Conservation (phyloP, 129 eudicot genomes). For the Tagetes erecta region DNA sequence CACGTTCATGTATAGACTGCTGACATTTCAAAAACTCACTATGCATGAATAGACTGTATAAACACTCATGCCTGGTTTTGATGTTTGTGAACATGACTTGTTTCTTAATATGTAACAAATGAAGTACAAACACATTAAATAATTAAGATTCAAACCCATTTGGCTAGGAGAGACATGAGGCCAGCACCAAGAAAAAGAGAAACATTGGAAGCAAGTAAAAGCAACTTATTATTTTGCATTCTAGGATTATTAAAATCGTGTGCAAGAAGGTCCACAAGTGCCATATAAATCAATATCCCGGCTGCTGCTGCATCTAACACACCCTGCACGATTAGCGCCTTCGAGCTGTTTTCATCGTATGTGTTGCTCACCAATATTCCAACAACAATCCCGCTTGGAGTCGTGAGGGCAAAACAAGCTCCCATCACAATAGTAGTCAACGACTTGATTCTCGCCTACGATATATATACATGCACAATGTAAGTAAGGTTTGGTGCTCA, state of each 20-base stretch:
- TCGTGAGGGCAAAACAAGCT: slow-evolving; percentile 48
- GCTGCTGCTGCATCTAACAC: slow-evolving; percentile 47
- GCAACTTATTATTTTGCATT: slow-evolving; percentile 42
- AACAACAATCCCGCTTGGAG: slow-evolving; percentile 51
- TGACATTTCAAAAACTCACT: no score
- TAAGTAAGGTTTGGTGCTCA: neutral
- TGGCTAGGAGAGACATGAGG: slow-evolving; percentile 49
- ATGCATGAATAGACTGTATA: no score
- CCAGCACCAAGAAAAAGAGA: slow-evolving; percentile 52
- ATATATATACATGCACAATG: neutral
- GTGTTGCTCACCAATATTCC: slow-evolving; percentile 46
- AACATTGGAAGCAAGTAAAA: slow-evolving; percentile 34
- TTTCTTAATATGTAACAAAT: neutral
- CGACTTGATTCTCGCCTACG: slow-evolving; percentile 51
- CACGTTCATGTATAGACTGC: no score
- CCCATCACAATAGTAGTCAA: slow-evolving; percentile 33
- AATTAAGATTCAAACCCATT: slow-evolving; percentile 41
- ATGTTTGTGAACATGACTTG: neutral
- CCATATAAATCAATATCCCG: slow-evolving; percentile 59
- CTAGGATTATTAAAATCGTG: slow-evolving; percentile 51
- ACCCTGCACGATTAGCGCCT: slow-evolving; percentile 49
- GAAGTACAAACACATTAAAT: neutral
- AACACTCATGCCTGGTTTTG: no score
- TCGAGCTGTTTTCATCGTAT: slow-evolving; percentile 38
- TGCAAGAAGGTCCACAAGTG: slow-evolving; percentile 57